Base-by-base conservation (phyloP, 805 yeast genomes). In the Starmerella kuoi region DNA sequence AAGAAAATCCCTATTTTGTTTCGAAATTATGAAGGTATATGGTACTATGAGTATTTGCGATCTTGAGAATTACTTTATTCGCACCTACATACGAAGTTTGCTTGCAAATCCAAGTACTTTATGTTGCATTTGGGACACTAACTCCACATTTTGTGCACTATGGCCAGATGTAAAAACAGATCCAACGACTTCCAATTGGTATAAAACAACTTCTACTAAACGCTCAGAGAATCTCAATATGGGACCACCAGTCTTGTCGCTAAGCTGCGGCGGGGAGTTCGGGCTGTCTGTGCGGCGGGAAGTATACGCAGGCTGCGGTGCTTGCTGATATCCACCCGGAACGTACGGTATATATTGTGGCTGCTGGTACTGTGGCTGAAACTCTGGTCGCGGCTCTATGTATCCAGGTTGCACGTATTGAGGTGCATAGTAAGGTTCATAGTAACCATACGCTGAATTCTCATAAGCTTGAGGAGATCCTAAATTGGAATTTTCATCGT, bases 161-260 rank as follows among this genome's bases (percentile, higher is more conserved):
- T 20, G 32, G 15, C 17, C n/a, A 3, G 15, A 15, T n/a, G 15
- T 9, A 36, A 44, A 46, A 31, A 35, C 35, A 11, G 34, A 24
- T 11, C 47, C 47, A 22, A 46, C 30, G 12, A 36, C 50, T 21
- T 44, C 44, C 6, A 46, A 18, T 18, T 46, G 47, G 11, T 35
- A 26, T 20, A 46, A 15, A 8, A 46, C 23, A 7, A 41, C 38
- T 20, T 44, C 47, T 7, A 32, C 37, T 2, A 43, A 11, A 12
- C 35, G 31, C 17, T 44, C 42, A 4, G 40, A 21, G 12, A 46
- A 42, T 20, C 22, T 20, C 5, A 39, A 24, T 5, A 45, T 35
- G 5, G 30, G 31, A 19, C 39, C 23, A 4, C 18, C 11, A 11
- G 31, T 15, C 1, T 26, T 32, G 3, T 40, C 48, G 19, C 17